A percentile compares a stretch with the other conserved stretches of the same genome.
These are phyloP conservation scores for Cylindrotheca closterium DNA, from an alignment of 108 stramenopile species.

Conservation along the genomic window DNA sequence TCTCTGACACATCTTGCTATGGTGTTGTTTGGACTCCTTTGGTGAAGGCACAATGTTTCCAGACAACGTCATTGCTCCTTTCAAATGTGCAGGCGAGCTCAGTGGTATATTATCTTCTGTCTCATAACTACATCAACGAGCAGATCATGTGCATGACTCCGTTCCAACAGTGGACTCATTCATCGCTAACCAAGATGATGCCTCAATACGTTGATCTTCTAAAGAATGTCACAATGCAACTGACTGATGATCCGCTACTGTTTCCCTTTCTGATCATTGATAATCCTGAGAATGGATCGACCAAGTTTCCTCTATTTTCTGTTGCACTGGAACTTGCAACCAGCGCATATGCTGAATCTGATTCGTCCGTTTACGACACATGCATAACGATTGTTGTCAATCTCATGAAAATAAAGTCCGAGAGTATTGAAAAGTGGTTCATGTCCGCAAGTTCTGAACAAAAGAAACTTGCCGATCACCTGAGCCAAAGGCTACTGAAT, in stretches of 20 bases:
- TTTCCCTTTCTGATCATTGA: conserved; percentile 41
- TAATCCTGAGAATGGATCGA: not conserved
- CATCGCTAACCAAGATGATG: conserved; percentile 70
- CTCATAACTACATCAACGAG: conserved; percentile 82
- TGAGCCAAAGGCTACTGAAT: conserved; percentile 38
- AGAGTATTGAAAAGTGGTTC: conserved; percentile 55
- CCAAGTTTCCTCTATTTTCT: conserved; percentile 64
- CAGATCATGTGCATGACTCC: conserved; percentile 68
- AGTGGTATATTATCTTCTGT: conserved; percentile 71
- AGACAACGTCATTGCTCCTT: conserved; percentile 57
- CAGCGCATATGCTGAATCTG: conserved; percentile 44
- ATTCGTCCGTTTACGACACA: conserved; percentile 57
- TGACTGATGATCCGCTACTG: conserved; percentile 50
- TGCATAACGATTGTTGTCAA: conserved; percentile 72
- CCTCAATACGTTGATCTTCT: conserved; percentile 74
- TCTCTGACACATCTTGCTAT: conserved; percentile 33
- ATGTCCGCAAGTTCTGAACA: conserved; percentile 29
- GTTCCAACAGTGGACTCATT: conserved; percentile 68
- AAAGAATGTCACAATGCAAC: conserved; percentile 56
- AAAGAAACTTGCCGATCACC: conserved; percentile 29
- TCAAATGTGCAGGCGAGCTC: conserved; percentile 52
- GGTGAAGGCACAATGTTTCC: conserved; percentile 78
- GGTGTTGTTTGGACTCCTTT: conserved; percentile 64
- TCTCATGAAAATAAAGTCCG: conserved; percentile 50
- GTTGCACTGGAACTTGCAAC: conserved; percentile 65